Evolutionary conservation across 2,329 filamentous ascomycete genomes (phyloP).

Genomic region (Pseudogymnoascus sp.): DNA sequence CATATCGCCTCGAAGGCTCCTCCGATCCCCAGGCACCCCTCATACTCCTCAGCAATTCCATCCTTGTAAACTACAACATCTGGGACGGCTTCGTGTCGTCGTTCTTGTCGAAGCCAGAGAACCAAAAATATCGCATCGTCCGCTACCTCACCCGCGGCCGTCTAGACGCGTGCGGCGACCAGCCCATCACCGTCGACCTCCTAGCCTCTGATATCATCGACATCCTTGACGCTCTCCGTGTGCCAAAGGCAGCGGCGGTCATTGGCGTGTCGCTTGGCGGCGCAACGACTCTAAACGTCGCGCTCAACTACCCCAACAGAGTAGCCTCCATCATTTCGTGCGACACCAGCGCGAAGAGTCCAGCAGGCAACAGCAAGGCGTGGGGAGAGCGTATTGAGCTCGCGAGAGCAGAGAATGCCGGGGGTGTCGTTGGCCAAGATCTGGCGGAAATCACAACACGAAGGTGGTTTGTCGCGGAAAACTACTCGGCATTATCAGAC

Average conservation of each 20-base stretch:
- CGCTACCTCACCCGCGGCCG: slow-evolving; percentile 68
- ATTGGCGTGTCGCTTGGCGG: slow-evolving; percentile 78
- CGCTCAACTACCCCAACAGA: slow-evolving; percentile 55
- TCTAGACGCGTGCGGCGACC: slow-evolving; percentile 14
- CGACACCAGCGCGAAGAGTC: slow-evolving; percentile 69
- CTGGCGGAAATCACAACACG: slow-evolving; percentile 65
- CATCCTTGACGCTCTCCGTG: slow-evolving; percentile 61
- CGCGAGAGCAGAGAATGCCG: slow-evolving; percentile 42
- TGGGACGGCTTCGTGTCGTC: slow-evolving; percentile 63
- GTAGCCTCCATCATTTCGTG: slow-evolving; percentile 60
- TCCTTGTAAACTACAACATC: slow-evolving; percentile 70
- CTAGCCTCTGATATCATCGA: slow-evolving; percentile 60
- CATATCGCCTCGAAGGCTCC: slow-evolving; percentile 70
- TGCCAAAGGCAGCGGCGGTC: slow-evolving; percentile 56
- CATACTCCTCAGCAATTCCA: slow-evolving; percentile 70
- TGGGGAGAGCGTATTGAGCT: slow-evolving; percentile 71
- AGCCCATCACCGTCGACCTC: slow-evolving; percentile 37
- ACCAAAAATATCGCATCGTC: slow-evolving; percentile 56
- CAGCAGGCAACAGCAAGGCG: slow-evolving; percentile 64
- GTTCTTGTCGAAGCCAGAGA: slow-evolving; percentile 22
- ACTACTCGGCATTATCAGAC: slow-evolving; percentile 46
- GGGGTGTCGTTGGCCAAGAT: slow-evolving; percentile 52
- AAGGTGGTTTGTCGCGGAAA: slow-evolving; percentile 62
- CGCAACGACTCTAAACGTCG: slow-evolving; percentile 66
- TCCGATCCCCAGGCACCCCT: slow-evolving; percentile 58